Conservation (phyloP, 2,329 filamentous ascomycete species). For the Penicillium sp. region DNA sequence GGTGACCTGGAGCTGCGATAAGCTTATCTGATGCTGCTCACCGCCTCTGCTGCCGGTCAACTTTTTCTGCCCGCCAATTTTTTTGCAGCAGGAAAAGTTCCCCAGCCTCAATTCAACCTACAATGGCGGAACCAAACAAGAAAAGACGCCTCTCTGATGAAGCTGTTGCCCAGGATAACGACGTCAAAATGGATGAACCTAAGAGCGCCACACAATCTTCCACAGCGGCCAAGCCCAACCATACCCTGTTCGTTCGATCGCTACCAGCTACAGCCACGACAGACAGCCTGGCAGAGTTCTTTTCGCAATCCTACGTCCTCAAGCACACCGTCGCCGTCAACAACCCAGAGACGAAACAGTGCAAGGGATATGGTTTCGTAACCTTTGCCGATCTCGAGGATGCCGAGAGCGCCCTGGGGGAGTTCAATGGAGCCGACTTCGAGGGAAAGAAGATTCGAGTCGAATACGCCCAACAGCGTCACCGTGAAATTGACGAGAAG, state of each 20-base stretch:
- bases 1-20: not conserved
- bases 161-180: slow-evolving; percentile 21
- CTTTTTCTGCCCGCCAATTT: slow-evolving; percentile 44
- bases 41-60: slow-evolving; percentile 15
- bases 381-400: slow-evolving; percentile 95
- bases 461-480: slow-evolving; percentile 84
- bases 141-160: slow-evolving; percentile 41
- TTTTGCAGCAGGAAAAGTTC: slow-evolving; percentile 27
- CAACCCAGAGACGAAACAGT: slow-evolving; percentile 83
- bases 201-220: slow-evolving; percentile 23
- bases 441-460: slow-evolving; percentile 82
- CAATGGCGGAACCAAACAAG: slow-evolving; percentile 41
- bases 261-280: slow-evolving; percentile 78
- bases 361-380: slow-evolving; percentile 93
- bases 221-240: slow-evolving; percentile 44
- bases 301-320: slow-evolving; percentile 91
- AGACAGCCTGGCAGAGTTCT: slow-evolving; percentile 82
- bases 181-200: slow-evolving; percentile 25
- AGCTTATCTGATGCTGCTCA: slow-evolving; percentile 17
- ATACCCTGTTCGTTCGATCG: slow-evolving; percentile 88
- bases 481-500: slow-evolving; percentile 66
- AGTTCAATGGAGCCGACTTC: slow-evolving; percentile 77
- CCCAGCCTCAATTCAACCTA: slow-evolving; percentile 11
- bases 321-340: slow-evolving; percentile 94
- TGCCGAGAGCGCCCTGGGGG: slow-evolving; percentile 76